A percentile compares a stretch with the other conserved stretches of the same genome.
These are phyloP conservation scores for Trifolium pratense DNA, from an alignment of 306 rosid genomes.

Conservation along the genomic window DNA sequence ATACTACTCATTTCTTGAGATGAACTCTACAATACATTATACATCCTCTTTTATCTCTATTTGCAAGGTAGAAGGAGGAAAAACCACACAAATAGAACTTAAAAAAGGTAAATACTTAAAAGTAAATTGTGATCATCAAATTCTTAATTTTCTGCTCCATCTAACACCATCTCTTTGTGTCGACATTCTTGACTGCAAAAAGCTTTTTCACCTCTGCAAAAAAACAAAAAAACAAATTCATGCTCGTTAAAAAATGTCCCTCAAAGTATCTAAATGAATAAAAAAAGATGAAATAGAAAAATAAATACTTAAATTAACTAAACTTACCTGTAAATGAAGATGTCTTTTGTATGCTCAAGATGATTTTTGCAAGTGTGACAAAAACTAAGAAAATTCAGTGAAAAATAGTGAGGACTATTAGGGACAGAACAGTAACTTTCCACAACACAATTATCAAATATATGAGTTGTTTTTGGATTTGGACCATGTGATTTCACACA, in stretches of 20 bases:
- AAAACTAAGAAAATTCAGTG: constrained; percentile 66
- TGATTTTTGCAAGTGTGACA: constrained; percentile 82
- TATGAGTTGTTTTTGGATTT: constrained; percentile 79
- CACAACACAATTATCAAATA: constrained; percentile 77
- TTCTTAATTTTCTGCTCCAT: constrained; percentile 57
- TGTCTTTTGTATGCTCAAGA: constrained; percentile 78
- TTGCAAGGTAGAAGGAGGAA: constrained; percentile 47
- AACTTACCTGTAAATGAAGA: constrained; percentile 77
- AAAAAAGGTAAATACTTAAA: background rate
- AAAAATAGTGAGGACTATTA: constrained; percentile 23
- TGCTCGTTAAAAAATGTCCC: background rate
- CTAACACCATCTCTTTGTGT: constrained; percentile 75
- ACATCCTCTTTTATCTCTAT: constrained; percentile 70
- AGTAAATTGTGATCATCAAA: constrained; percentile 23
- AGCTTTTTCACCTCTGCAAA: constrained; percentile 87
- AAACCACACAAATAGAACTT: background rate
- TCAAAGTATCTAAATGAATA: constrained; percentile 25
- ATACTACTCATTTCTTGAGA: constrained; percentile 46
- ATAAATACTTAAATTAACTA: background rate
- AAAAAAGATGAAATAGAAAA: background rate
- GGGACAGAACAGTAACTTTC: constrained; percentile 48
- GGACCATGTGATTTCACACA: constrained; percentile 81
- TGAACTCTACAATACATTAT: constrained; percentile 47
- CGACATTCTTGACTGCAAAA: constrained; percentile 90
- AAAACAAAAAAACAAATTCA: background rate